phyloP scores from a whole-genome alignment of 148 eudicot species.

The Camellia sinensis region DNA sequence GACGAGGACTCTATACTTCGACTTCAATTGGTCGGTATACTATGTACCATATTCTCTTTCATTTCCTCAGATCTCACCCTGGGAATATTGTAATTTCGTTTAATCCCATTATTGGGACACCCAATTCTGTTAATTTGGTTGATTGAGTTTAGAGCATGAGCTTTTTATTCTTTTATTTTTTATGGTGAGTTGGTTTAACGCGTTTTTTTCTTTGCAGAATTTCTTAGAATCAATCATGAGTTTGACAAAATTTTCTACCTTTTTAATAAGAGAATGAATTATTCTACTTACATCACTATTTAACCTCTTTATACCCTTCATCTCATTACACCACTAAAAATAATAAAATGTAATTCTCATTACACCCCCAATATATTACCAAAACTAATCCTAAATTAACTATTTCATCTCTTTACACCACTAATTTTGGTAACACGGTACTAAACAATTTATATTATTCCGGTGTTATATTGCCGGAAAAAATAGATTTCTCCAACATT shows the following conservation, averaged over 20 bases:
- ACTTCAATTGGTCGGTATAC: slow-evolving; percentile 32
- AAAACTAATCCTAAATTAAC: no score
- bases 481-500: no score
- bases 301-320: no score
- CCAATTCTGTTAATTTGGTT: background rate
- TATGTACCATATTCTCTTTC: background rate
- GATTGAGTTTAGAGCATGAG: background rate
- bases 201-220: background rate
- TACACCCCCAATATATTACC: no score
- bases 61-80: background rate
- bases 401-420: no score
- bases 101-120: background rate
- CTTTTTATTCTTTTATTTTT: background rate
- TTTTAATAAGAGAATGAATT: no score
- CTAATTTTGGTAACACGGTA: no score
- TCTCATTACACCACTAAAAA: no score
- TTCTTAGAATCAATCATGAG: background rate
- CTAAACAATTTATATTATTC: no score
- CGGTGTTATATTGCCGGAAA: no score
- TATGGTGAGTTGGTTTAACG: background rate
- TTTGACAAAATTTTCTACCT: background rate
- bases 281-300: no score
- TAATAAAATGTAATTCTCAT: no score
- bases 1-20: slow-evolving; percentile 32
- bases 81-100: background rate